These are phyloP conservation scores for Elsinoe batatas DNA, from an alignment of 2,329 filamentous ascomycete genomes.

Conservation along the genomic window DNA sequence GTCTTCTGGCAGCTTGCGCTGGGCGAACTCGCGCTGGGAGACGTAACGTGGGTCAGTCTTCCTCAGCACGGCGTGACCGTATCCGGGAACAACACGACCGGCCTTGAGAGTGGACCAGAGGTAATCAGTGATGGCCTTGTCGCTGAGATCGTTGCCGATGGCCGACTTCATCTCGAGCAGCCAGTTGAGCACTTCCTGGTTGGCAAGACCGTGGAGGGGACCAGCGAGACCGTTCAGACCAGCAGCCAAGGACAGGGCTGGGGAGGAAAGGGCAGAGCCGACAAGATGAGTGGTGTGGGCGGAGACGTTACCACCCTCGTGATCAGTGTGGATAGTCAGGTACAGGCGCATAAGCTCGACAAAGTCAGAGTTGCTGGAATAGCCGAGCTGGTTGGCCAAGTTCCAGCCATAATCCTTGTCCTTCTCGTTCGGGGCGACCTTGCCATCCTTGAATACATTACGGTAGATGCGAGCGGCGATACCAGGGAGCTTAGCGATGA, in stretches of 20 bases:
- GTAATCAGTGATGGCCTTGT: constrained; percentile 96
- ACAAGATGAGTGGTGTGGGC: constrained; percentile 98
- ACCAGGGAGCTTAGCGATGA: constrained; percentile 98
- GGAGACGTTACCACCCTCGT: constrained; percentile 98
- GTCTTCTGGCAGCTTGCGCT: constrained; percentile 87
- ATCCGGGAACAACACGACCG: constrained; percentile 93
- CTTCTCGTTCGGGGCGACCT: constrained; percentile 91
- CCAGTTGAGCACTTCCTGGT: constrained; percentile 99
- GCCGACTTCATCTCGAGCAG: constrained; percentile 97
- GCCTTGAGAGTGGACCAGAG: constrained; percentile 94
- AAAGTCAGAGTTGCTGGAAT: constrained; percentile 89
- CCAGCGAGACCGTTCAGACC: constrained; percentile 97
- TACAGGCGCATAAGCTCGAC: constrained; percentile 97
- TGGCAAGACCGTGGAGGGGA: constrained; percentile 96
- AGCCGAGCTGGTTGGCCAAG: constrained; percentile 98
- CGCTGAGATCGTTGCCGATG: constrained; percentile 88
- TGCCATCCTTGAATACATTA: constrained; percentile 99
- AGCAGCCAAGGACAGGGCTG: constrained; percentile 90
- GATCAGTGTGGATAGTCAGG: constrained; percentile 99
- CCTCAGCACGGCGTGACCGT: constrained; percentile 97
- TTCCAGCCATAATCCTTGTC: constrained; percentile 99
- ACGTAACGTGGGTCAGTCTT: constrained; percentile 99
- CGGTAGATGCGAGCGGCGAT: constrained; percentile 99
- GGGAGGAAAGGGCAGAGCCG: constrained; percentile 90
- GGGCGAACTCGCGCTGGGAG: constrained; percentile 94